These are phyloP conservation scores for Saksenaea vasiformis DNA, from an alignment of 371 early-diverging fungal genomes.

Conservation along the genomic window DNA sequence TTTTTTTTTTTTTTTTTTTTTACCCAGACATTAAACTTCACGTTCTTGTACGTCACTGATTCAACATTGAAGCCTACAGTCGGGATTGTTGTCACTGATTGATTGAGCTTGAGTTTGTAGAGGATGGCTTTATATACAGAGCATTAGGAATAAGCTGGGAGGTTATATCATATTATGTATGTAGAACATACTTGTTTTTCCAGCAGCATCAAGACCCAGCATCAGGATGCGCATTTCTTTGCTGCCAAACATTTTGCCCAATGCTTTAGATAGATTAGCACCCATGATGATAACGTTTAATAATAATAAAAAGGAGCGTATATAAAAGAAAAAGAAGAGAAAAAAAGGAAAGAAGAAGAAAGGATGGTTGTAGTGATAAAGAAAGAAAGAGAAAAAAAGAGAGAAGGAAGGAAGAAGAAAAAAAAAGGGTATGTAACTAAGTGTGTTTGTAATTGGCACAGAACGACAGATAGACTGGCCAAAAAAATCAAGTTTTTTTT, in stretches of 20 bases:
- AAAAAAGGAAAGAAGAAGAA: constrained; percentile 19
- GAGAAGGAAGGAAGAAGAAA: constrained; percentile 9
- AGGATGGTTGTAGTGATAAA: constrained; percentile 10
- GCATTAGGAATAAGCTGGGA: too few species aligned
- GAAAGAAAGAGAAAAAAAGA: constrained; percentile 11
- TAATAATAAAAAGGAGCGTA: neutral
- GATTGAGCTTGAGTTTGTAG: constrained; percentile 85
- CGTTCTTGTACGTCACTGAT: constrained; percentile 87
- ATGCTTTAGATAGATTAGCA: constrained; percentile 55
- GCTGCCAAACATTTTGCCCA: constrained; percentile 74
- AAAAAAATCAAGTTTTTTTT: constrained; percentile 6
- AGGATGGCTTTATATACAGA: constrained; percentile 70
- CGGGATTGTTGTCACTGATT: constrained; percentile 87
- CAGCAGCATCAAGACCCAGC: constrained; percentile 92
- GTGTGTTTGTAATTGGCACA: constrained; percentile 7
- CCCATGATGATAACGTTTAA: constrained; percentile 49
- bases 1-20: neutral
- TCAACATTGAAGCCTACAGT: constrained; percentile 91
- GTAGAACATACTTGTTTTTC: constrained; percentile 83
- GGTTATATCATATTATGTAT: neutral
- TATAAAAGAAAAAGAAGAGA: constrained; percentile 11
- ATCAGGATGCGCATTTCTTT: constrained; percentile 91
- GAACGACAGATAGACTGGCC: neutral
- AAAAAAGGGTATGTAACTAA: constrained; percentile 3
- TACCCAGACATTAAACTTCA: constrained; percentile 87